phyloP scores from a whole-genome alignment of 2,329 filamentous ascomycete species.

The Leptographium galeiforme region DNA sequence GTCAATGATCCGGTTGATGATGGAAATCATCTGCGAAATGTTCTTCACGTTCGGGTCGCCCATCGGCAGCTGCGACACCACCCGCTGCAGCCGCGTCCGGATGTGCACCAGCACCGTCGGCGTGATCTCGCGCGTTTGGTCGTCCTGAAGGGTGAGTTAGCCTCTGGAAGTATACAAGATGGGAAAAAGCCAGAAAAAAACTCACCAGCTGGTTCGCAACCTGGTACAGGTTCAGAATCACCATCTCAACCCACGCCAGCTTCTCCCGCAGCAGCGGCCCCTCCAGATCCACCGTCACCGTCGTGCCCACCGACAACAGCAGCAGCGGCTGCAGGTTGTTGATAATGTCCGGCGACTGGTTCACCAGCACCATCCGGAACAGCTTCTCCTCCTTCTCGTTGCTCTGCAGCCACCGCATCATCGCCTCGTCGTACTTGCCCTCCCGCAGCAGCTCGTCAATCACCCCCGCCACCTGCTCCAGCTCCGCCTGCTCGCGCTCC shows the following conservation, averaged over 20 bases:
- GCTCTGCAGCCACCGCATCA: constrained; percentile 53
- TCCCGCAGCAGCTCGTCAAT: constrained; percentile 51
- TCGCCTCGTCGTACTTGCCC: constrained; percentile 47
- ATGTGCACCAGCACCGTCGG: constrained; percentile 44
- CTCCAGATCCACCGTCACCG: constrained; percentile 45
- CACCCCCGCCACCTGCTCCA: constrained; percentile 38
- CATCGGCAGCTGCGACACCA: constrained; percentile 34
- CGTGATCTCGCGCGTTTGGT: constrained; percentile 39
- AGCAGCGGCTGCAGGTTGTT: constrained; percentile 46
- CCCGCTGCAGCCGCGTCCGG: constrained; percentile 36
- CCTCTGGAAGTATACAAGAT: too few relatives aligned
- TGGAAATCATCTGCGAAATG: constrained; percentile 28
- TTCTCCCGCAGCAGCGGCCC: constrained; percentile 40
- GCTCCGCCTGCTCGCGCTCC: constrained; percentile 37
- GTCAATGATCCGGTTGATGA: constrained; percentile 20
- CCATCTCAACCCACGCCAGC: constrained; percentile 46
- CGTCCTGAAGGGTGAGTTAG: constrained; percentile 26
- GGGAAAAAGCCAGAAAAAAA: too few relatives aligned
- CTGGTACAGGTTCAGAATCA: constrained; percentile 39
- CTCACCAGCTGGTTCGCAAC: constrained; percentile 37
- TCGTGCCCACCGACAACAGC: constrained; percentile 50
- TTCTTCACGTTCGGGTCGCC: constrained; percentile 34
- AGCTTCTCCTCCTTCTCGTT: constrained; percentile 45
- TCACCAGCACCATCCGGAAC: constrained; percentile 41
- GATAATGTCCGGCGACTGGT: constrained; percentile 38